These are phyloP conservation scores for Tetrastigma voinierianum DNA, from an alignment of 164 flowering plant species.

Conservation along the genomic window DNA sequence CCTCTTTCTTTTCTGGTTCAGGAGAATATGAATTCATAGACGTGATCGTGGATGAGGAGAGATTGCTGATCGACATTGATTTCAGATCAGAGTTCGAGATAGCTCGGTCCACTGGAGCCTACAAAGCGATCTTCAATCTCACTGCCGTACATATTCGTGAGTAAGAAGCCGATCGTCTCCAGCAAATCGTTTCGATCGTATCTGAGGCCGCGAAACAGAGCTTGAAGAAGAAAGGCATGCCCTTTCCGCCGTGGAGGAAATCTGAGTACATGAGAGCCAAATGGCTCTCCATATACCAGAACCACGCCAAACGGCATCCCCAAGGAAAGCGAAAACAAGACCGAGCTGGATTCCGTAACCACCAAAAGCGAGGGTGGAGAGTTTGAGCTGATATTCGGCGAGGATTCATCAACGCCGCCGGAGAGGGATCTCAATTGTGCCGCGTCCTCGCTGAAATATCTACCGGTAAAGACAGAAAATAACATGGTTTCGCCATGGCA, in stretches of 20 bases:
- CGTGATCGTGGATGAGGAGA: conserved; percentile 51
- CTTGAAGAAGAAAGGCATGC: conserved; percentile 83
- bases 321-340: background rate
- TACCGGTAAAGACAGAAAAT: conserved; percentile 15
- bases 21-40: conserved; percentile 72
- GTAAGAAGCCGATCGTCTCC: conserved; percentile 65
- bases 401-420: conserved; percentile 20
- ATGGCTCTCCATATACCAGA: conserved; percentile 52
- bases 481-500: conserved; percentile 38
- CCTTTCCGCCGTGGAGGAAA: conserved; percentile 73
- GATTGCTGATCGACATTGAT: conserved; percentile 54
- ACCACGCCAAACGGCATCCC: conserved; percentile 16
- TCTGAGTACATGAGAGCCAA: conserved; percentile 65
- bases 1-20: conserved; percentile 5
- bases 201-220: conserved; percentile 68
- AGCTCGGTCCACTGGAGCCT: conserved; percentile 54
- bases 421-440: background rate
- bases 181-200: conserved; percentile 53
- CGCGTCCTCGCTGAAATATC: conserved; percentile 3
- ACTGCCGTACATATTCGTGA: conserved; percentile 60
- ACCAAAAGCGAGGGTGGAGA: conserved; percentile 30
- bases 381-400: conserved; percentile 46
- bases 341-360: background rate
- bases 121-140: conserved; percentile 47
- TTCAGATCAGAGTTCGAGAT: conserved; percentile 69